Evolutionary conservation across 768 basidiomycete genomes (phyloP).

Genomic region (Hirschioporus abietinus): DNA sequence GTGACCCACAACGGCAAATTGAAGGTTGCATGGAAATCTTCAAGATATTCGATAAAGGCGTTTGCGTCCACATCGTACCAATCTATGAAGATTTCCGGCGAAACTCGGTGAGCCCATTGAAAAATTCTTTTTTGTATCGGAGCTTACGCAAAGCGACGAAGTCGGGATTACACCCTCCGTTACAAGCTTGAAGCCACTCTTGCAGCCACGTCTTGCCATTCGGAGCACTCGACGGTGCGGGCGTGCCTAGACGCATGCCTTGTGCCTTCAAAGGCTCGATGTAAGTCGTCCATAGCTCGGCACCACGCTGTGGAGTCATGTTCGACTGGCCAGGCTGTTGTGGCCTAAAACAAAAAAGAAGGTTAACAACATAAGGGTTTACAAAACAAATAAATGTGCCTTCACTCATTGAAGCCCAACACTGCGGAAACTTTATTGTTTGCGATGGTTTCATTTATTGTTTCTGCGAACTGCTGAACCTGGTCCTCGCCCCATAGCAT

Average conservation of each 20-base stretch:
- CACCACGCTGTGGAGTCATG: conserved; percentile 42
- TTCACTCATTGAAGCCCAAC: conserved; percentile 51
- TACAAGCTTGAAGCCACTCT: conserved; percentile 46
- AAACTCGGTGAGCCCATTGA: background rate
- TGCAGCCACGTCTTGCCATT: conserved; percentile 49
- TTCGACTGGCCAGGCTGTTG: conserved; percentile 44
- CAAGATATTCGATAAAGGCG: conserved; percentile 45
- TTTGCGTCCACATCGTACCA: conserved; percentile 55
- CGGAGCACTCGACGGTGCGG: conserved; percentile 47
- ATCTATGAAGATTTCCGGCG: conserved; percentile 21
- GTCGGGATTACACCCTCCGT: conserved; percentile 43
- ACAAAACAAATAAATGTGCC: background rate
- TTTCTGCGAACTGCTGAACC: conserved; percentile 33
- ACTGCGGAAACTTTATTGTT: conserved; percentile 33
- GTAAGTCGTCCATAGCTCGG: conserved; percentile 44
- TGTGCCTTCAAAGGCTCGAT: conserved; percentile 43
- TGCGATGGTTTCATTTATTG: conserved; percentile 36
- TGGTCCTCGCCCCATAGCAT: conserved; percentile 46
- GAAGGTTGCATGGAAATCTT: conserved; percentile 48
- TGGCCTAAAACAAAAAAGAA: conserved; percentile 18
- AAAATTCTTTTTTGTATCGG: background rate
- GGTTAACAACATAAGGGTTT: background rate
- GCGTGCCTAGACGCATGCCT: conserved; percentile 46
- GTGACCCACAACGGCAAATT: conserved; percentile 53
- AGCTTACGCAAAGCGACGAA: conserved; percentile 50